Evolutionary conservation across 768 basidiomycete genomes (phyloP), one percentile per base, ranked within the genome.

Genomic region (Asterophora lycoperdoides): DNA sequence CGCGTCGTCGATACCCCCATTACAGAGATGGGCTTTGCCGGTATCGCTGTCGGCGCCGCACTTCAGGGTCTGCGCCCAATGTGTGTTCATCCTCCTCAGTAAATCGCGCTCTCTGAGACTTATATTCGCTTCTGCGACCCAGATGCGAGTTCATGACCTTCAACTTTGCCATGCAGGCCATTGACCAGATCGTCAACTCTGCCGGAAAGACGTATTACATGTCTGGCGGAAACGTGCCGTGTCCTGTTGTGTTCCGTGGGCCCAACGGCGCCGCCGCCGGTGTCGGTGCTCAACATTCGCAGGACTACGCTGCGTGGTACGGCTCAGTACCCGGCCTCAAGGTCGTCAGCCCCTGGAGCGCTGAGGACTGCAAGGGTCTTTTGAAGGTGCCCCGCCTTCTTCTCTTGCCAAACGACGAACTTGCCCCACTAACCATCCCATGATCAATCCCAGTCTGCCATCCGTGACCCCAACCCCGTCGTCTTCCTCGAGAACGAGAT

Each of bases 101-200:
- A 38, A 40, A 17, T 40, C 28, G 13, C 28, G 53, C 28, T 48
- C 41, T 52, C 37, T n/a, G 43, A 49, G 46, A 36, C 50, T 37
- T 39, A 32, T 30, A 41, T 56, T 37, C 60, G 38, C 46, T 51
- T 55, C 19, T 56, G 34, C 23, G 29, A 19, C 33, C 28, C 51
- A 93, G 90, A 62, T 97, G 94, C 79, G 95, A 98, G 76, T 99
- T 97, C 77, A 98, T 97, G 95, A 98, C 95, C 13, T 98, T 95
- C 79, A 98, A 99, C 79, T 98, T 99, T 66, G 95, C 95, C 56
- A 99, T 98, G 95, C 93, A 94, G 72, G 94, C 96, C 50, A 98
- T 99, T 67, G 96, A 99, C 74, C 96, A 99, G 64, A 99, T 99
- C 55, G 93, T 99, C 70, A 99, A 99, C 80, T 98, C 96, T n/a